A percentile compares a stretch with the other conserved stretches of the same genome.
phyloP scores from a whole-genome alignment of 352 stramenopile species.

The Globisporangium nunn region DNA sequence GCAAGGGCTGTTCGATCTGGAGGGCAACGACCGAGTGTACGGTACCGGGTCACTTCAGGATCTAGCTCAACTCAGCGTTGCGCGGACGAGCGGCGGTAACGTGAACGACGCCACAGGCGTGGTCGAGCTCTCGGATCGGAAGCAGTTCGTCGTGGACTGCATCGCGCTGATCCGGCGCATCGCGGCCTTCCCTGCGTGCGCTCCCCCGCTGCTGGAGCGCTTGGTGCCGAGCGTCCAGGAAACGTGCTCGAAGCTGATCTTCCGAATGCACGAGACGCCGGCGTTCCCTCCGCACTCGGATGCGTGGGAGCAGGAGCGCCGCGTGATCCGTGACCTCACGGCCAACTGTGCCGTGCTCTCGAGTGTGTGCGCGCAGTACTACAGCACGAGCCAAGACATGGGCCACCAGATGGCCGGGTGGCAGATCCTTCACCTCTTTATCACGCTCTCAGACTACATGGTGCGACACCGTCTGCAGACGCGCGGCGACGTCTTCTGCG shows the following conservation, averaged over 20 bases:
- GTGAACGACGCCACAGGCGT: constrained; percentile 16
- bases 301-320: constrained; percentile 41
- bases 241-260: constrained; percentile 29
- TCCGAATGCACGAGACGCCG: constrained; percentile 40
- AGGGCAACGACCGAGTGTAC: constrained; percentile 25
- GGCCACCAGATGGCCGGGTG: constrained; percentile 54
- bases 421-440: constrained; percentile 59
- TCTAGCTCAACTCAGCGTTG: constrained; percentile 51
- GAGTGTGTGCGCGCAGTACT: constrained; percentile 52
- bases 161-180: constrained; percentile 67
- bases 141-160: constrained; percentile 70
- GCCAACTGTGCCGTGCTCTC: constrained; percentile 49
- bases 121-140: constrained; percentile 56
- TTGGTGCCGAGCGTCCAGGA: constrained; percentile 45
- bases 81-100: constrained; percentile 28
- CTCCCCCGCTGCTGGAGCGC: constrained; percentile 38
- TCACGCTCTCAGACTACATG: constrained; percentile 53
- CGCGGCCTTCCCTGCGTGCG: constrained; percentile 47
- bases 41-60: constrained; percentile 61
- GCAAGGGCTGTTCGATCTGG: constrained; percentile 25
- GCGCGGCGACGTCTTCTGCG: constrained; percentile 40
- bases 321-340: constrained; percentile 52
- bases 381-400: constrained; percentile 47
- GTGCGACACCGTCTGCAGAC: constrained; percentile 51
- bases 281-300: constrained; percentile 30